Evolutionary conservation across 2,329 filamentous ascomycete species (phyloP).

Genomic region (Talaromyces sp.): DNA sequence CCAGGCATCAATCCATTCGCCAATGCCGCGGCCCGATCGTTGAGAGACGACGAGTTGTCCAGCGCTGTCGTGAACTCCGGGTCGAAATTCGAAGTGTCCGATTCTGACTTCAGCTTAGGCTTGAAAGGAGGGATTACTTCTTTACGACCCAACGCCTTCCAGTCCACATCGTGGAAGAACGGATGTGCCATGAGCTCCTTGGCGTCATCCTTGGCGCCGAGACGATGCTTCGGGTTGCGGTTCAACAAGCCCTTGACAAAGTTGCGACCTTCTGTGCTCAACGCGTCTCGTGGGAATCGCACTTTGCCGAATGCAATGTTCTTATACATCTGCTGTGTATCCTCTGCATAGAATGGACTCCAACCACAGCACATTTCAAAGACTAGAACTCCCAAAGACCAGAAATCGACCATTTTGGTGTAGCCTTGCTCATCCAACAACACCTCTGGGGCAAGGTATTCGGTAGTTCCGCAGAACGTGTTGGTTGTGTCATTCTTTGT

Average conservation of each 20-base stretch:
- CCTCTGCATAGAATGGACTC: slow-evolving; percentile 98
- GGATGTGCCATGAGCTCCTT: slow-evolving; percentile 90
- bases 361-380: slow-evolving; percentile 99
- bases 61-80: slow-evolving; percentile 96
- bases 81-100: slow-evolving; percentile 96
- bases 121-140: slow-evolving; percentile 95
- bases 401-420: slow-evolving; percentile 99
- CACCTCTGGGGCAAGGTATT: slow-evolving; percentile 94
- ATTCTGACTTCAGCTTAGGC: slow-evolving; percentile 90
- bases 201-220: slow-evolving; percentile 85
- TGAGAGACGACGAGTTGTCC: slow-evolving; percentile 78
- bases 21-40: slow-evolving; percentile 80
- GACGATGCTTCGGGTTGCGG: slow-evolving; percentile 89
- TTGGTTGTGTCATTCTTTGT: slow-evolving; percentile 98
- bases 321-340: slow-evolving; percentile 99
- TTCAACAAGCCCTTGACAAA: slow-evolving; percentile 98
- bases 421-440: slow-evolving; percentile 94
- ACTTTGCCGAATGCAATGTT: slow-evolving; percentile 99
- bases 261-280: slow-evolving; percentile 90
- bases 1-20: slow-evolving; percentile 75
- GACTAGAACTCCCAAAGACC: slow-evolving; percentile 93
- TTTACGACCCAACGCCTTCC: slow-evolving; percentile 82
- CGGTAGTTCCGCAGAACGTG: slow-evolving; percentile 96
- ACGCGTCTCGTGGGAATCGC: slow-evolving; percentile 86
- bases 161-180: slow-evolving; percentile 93